A percentile compares a stretch with the other conserved stretches of the same genome.
Conservation (phyloP, 2,329 filamentous ascomycete genomes). For the Rhinocladiella mackenziei region DNA sequence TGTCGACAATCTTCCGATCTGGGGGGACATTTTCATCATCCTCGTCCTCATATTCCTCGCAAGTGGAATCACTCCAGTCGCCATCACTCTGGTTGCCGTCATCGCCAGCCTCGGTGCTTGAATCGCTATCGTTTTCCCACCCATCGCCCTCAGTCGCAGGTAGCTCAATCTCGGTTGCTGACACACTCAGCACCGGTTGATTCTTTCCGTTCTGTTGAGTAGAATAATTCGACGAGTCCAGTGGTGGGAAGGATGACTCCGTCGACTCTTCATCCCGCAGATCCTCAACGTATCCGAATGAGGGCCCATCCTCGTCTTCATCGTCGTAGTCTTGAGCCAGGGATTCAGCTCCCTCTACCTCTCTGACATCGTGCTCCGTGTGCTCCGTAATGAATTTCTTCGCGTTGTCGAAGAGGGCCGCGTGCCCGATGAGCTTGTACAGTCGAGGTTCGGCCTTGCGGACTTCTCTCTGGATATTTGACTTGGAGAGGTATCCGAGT, state of each 20-base stretch:
- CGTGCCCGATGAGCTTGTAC: slow-evolving; percentile 19
- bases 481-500: slow-evolving; percentile 17
- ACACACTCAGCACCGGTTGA: too few species aligned
- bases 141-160: background rate
- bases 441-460: slow-evolving; percentile 18
- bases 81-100: slow-evolving; percentile 9
- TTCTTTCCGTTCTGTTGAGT: background rate
- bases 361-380: slow-evolving; percentile 6
- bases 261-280: background rate
- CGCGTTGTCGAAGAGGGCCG: slow-evolving; percentile 18
- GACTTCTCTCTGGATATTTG: slow-evolving; percentile 21
- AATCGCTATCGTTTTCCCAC: slow-evolving; percentile 14
- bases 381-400: slow-evolving; percentile 16
- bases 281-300: slow-evolving; percentile 6
- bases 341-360: background rate
- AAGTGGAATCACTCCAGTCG: slow-evolving; percentile 19
- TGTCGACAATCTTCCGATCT: slow-evolving; percentile 3
- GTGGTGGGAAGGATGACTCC: background rate
- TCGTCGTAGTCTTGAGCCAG: background rate
- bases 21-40: background rate
- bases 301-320: slow-evolving; percentile 2
- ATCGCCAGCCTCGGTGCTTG: slow-evolving; percentile 12
- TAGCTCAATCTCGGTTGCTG: too few species aligned
- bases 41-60: slow-evolving; percentile 7
- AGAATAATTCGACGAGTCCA: background rate